Conservation (phyloP, 352 stramenopile species). For the Pythium myriotylum region DNA sequence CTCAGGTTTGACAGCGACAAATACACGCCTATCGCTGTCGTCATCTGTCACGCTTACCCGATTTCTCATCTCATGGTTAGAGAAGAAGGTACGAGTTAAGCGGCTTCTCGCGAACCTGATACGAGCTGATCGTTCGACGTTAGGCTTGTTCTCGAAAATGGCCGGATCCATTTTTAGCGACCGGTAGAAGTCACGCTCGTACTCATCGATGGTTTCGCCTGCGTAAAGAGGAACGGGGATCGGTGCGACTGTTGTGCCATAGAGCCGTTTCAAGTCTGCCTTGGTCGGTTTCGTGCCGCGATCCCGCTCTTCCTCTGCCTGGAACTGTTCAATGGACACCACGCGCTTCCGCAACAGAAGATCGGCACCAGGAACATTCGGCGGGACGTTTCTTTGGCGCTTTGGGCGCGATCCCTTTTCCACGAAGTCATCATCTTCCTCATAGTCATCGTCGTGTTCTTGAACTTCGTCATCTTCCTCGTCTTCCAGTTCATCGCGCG, state of each 20-base stretch:
- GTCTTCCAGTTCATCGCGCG: conserved; percentile 3
- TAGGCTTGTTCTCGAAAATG: not conserved
- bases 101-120: not conserved
- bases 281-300: not conserved
- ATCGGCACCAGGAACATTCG: not conserved
- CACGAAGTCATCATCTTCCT: not conserved
- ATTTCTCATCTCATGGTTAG: no score
- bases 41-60: no score
- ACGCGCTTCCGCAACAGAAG: conserved; percentile 10
- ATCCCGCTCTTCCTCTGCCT: conserved; percentile 2
- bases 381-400: not conserved
- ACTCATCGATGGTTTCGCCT: conserved; percentile 33
- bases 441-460: not conserved
- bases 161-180: not conserved
- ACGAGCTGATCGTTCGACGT: conserved; percentile 8
- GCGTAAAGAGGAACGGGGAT: conserved; percentile 39
- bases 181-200: conserved; percentile 30
- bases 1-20: not conserved
- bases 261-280: not conserved
- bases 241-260: not conserved
- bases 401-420: not conserved
- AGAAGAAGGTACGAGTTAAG: no score
- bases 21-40: no score
- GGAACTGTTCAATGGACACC: conserved; percentile 2
- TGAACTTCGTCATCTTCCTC: conserved; percentile 3